Conservation (phyloP, 495 filamentous ascomycete genomes). For the Trichodelitschia bisporula region DNA sequence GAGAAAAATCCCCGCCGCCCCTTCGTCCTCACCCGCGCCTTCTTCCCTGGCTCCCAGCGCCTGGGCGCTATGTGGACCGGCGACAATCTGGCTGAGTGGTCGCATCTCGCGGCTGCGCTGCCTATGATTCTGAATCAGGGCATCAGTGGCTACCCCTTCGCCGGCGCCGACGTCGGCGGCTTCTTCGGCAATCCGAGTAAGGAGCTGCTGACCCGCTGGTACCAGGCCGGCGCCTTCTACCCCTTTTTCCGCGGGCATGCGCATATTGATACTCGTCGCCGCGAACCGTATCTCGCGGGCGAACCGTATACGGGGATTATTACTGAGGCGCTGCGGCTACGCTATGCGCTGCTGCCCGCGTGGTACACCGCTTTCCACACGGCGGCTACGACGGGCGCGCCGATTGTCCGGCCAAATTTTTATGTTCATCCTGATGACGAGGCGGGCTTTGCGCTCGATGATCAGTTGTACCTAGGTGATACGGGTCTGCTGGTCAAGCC, state of each 20-base stretch:
- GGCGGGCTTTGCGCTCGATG: conserved; percentile 61
- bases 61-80: conserved; percentile 94
- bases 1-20: conserved; percentile 56
- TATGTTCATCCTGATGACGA: conserved; percentile 79
- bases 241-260: conserved; percentile 98
- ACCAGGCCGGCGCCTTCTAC: conserved; percentile 90
- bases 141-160: conserved; percentile 80
- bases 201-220: conserved; percentile 83
- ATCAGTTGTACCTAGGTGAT: conserved; percentile 74
- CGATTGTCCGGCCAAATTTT: conserved; percentile 77
- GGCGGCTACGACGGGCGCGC: conserved; percentile 55
- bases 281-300: conserved; percentile 75
- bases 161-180: conserved; percentile 87
- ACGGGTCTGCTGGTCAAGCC: conserved; percentile 80
- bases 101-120: conserved; percentile 60
- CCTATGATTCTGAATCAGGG: conserved; percentile 87
- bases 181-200: conserved; percentile 94
- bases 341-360: conserved; percentile 71
- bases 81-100: conserved; percentile 85
- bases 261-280: conserved; percentile 81
- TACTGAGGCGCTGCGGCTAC: conserved; percentile 59
- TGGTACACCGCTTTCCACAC: conserved; percentile 97
- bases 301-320: conserved; percentile 74
- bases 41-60: conserved; percentile 74
- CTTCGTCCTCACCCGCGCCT: conserved; percentile 80